Conservation (phyloP, 495 filamentous ascomycete species). For the Talaromyces nanjingensis region DNA sequence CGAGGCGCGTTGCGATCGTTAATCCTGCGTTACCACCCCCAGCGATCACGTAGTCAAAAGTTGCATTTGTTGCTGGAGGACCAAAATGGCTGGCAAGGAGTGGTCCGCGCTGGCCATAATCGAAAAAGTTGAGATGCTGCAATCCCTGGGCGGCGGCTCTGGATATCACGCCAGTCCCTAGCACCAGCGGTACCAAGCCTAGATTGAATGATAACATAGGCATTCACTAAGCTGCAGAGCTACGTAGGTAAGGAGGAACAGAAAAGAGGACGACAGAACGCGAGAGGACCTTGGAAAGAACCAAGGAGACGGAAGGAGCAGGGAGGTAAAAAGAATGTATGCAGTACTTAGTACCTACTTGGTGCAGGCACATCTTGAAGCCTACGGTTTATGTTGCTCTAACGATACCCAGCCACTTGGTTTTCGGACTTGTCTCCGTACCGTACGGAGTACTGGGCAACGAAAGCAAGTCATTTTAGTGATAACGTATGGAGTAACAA, state of each 20-base stretch:
- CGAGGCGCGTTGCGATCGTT: conserved; percentile 41
- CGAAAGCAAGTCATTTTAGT: background rate
- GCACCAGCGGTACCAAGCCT: background rate
- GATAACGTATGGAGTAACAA: no score
- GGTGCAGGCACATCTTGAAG: background rate
- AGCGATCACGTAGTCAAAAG: conserved; percentile 47
- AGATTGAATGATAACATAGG: background rate
- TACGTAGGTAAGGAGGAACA: no score
- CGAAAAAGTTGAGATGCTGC: conserved; percentile 12
- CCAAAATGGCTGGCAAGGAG: conserved; percentile 13
- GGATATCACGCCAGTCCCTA: background rate
- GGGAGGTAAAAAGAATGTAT: no score
- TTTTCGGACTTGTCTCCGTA: background rate
- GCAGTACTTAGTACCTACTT: no score
- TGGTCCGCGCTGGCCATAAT: conserved; percentile 14
- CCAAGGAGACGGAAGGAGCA: no score
- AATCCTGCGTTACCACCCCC: conserved; percentile 49
- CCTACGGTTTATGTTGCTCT: background rate
- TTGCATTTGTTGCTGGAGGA: background rate
- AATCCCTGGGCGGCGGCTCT: background rate
- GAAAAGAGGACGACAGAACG: no score
- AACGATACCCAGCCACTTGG: background rate
- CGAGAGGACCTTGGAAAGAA: no score
- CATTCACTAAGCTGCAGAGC: no score
- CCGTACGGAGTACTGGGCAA: background rate